These are phyloP conservation scores for Hymenotorrendiella dingleyae DNA, from an alignment of 2,329 filamentous ascomycete genomes.

Conservation along the genomic window DNA sequence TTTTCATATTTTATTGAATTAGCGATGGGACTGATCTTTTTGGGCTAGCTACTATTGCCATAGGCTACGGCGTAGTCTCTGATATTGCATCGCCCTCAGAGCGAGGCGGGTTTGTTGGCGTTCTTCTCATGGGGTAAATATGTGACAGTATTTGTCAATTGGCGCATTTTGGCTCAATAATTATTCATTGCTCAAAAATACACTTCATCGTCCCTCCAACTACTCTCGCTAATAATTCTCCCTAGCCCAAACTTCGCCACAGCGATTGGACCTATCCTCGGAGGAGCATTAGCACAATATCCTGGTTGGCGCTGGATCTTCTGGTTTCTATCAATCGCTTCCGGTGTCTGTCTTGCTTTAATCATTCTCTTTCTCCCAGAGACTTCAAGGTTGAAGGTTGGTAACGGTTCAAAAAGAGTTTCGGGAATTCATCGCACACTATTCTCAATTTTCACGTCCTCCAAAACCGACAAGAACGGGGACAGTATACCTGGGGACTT, in stretches of 20 bases:
- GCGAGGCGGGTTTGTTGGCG: conserved; percentile 56
- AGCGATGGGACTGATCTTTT: conserved; percentile 43
- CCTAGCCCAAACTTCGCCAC: conserved; percentile 6
- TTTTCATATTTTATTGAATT: not conserved
- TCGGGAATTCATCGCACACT: not conserved
- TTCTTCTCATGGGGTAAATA: conserved; percentile 4
- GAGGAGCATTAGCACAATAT: conserved; percentile 40
- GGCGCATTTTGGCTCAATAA: too few relatives aligned
- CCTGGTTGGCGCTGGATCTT: conserved; percentile 48
- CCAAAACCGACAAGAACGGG: not conserved
- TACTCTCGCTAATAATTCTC: not conserved
- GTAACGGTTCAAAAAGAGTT: conserved; percentile 4
- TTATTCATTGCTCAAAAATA: too few relatives aligned
- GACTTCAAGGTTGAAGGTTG: conserved; percentile 30
- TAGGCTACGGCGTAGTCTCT: conserved; percentile 53
- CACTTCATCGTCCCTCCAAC: too few relatives aligned
- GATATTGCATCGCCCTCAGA: conserved; percentile 59
- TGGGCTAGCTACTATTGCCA: conserved; percentile 42
- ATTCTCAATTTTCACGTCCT: not conserved
- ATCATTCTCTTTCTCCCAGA: conserved; percentile 43
- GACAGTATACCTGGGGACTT: too few relatives aligned
- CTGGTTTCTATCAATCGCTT: conserved; percentile 42
- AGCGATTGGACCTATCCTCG: conserved; percentile 37
- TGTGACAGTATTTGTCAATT: not conserved
- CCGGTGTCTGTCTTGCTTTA: conserved; percentile 36